Evolutionary conservation across 2,329 filamentous ascomycete genomes (phyloP).

Genomic region (Ophiocordyceps camponoti-leonardi): DNA sequence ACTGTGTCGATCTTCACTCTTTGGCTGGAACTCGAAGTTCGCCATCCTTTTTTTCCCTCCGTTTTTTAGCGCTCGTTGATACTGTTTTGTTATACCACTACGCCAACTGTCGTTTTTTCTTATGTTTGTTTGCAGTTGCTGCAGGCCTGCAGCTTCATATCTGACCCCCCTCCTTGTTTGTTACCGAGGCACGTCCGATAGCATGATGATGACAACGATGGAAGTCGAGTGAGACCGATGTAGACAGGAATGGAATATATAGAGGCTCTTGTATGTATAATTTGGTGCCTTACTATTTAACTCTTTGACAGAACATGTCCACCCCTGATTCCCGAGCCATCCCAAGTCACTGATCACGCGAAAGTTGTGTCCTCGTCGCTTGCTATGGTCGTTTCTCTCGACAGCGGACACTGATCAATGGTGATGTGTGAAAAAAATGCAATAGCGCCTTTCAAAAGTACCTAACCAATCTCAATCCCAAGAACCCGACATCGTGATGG

Average conservation of each 20-base stretch:
- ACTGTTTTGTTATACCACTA: neutral
- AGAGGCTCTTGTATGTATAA: neutral
- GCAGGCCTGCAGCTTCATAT: neutral
- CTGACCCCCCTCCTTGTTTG: neutral
- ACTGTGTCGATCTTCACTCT: neutral
- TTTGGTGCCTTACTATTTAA: neutral
- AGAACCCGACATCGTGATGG: constrained; percentile 5
- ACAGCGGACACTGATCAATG: neutral
- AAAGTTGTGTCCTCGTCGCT: neutral
- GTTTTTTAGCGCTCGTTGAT: neutral
- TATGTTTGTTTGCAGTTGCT: neutral
- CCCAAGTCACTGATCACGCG: neutral
- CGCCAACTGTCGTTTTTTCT: neutral
- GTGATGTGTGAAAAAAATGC: neutral
- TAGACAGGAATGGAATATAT: neutral
- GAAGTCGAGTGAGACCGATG: neutral
- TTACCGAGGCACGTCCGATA: neutral
- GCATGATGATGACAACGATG: neutral
- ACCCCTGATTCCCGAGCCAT: neutral
- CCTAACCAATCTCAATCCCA: constrained; percentile 15
- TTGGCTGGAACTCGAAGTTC: neutral
- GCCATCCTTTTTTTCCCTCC: neutral
- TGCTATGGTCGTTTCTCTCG: neutral
- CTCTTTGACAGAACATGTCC: neutral
- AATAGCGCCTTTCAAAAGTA: constrained; percentile 4